Conservation (phyloP, 2,329 filamentous ascomycete species). For the Paracorniculantispora psalliotae region DNA sequence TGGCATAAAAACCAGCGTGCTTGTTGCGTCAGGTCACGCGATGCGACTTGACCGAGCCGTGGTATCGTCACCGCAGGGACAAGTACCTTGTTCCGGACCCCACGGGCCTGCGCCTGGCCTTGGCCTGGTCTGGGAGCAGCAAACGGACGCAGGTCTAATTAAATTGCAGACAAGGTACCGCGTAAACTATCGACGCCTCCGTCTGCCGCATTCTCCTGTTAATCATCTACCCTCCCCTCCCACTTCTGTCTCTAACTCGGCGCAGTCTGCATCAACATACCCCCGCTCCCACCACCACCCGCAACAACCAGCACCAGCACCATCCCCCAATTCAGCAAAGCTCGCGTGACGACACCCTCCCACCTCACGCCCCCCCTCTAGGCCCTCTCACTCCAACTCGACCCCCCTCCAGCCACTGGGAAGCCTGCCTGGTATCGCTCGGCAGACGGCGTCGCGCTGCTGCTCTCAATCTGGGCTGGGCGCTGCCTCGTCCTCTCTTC, state of each 20-base stretch:
- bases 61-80: background rate
- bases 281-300: background rate
- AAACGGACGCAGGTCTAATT: too few relatives aligned
- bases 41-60: conserved; percentile 10
- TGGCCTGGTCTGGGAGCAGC: too few relatives aligned
- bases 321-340: background rate
- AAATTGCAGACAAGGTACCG: too few relatives aligned
- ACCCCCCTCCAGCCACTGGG: background rate
- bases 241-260: background rate
- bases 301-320: background rate
- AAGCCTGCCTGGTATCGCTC: too few relatives aligned
- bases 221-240: background rate
- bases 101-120: background rate
- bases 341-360: conserved; percentile 15
- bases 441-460: too few relatives aligned
- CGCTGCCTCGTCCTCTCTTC: conserved; percentile 3
- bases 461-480: too few relatives aligned
- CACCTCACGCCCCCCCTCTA: background rate
- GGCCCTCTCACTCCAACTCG: background rate
- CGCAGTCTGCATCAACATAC: too few relatives aligned
- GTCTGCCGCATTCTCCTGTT: background rate
- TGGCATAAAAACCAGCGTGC: background rate
- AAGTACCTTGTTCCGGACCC: background rate
- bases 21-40: conserved; percentile 22
- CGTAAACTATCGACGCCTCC: background rate